Evolutionary conservation across 139 green algal genomes (phyloP).

Genomic region (Haematococcus lacustris): DNA sequence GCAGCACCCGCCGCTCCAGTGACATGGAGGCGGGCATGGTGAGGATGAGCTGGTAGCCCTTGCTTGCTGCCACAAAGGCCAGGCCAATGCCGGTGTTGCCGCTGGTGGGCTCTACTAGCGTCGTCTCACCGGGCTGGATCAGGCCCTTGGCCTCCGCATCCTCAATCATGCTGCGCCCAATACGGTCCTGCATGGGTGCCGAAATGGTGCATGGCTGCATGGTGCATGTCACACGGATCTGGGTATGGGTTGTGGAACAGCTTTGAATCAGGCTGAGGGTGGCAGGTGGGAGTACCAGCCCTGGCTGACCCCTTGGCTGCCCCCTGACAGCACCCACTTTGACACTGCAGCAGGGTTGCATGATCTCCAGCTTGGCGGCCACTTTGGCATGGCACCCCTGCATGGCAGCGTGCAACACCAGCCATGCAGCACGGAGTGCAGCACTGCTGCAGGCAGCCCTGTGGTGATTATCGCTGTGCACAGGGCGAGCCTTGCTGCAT

Average conservation of each 20-base stretch:
- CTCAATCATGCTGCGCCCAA: conserved; percentile 89
- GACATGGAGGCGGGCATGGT: conserved; percentile 99
- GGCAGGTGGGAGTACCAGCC: too few species aligned
- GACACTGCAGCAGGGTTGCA: conserved; percentile 73
- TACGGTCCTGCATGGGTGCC: conserved; percentile 73
- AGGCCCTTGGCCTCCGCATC: conserved; percentile 76
- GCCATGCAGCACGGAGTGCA: not conserved
- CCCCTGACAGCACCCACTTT: conserved; percentile 36
- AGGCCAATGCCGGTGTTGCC: conserved; percentile 87
- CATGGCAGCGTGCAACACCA: not conserved
- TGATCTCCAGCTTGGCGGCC: conserved; percentile 79
- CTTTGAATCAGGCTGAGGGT: too few species aligned
- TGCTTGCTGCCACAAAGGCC: conserved; percentile 87
- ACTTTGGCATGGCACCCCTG: conserved; percentile 33
- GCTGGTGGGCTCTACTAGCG: conserved; percentile 84
- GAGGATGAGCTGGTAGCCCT: conserved; percentile 93
- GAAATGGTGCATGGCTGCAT: too few species aligned
- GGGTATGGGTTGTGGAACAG: too few species aligned
- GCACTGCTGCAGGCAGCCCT: too few species aligned
- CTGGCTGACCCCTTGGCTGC: conserved; percentile 1
- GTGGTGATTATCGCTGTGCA: not conserved
- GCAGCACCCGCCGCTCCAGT: conserved; percentile 86
- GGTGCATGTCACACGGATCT: too few species aligned
- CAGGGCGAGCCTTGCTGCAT: not conserved
- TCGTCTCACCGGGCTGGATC: conserved; percentile 83